These are phyloP conservation scores for Licmophora abbreviata DNA, from an alignment of 108 stramenopile genomes.

Conservation along the genomic window DNA sequence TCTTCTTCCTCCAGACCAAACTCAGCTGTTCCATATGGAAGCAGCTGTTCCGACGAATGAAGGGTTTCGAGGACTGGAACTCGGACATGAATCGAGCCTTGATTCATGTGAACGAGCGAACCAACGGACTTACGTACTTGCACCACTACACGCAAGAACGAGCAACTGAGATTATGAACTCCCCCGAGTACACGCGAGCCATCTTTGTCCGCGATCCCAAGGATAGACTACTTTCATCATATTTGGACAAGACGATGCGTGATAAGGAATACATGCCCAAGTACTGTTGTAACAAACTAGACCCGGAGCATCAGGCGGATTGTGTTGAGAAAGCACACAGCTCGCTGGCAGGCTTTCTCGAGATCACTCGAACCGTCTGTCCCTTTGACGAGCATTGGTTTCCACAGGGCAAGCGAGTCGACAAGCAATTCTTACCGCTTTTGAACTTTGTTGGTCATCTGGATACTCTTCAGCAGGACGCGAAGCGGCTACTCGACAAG, in stretches of 20 bases:
- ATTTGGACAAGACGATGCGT: constrained; percentile 28
- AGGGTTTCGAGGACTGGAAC: not conserved
- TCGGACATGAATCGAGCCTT: not conserved
- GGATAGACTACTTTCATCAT: constrained; percentile 43
- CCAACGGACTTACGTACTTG: not conserved
- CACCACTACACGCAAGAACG: not conserved
- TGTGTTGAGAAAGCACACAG: no score
- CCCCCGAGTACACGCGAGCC: constrained; percentile 2
- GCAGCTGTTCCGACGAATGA: constrained; percentile 1
- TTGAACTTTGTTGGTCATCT: constrained; percentile 35
- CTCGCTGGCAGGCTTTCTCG: no score
- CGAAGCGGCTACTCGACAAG: constrained; percentile 12
- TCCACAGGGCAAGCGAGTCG: no score
- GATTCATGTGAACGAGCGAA: not conserved
- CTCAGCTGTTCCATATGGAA: constrained; percentile 17
- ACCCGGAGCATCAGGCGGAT: no score
- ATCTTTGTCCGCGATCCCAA: constrained; percentile 64
- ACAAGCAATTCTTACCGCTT: no score
- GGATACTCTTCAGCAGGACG: constrained; percentile 17
- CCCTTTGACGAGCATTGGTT: no score
- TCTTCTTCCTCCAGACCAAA: constrained; percentile 42
- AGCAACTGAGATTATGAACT: not conserved
- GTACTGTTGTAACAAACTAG: no score
- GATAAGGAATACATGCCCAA: no score
- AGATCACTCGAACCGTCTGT: no score